phyloP scores from a whole-genome alignment of 164 flowering plant species.

The Chloranthus sessilifolius region DNA sequence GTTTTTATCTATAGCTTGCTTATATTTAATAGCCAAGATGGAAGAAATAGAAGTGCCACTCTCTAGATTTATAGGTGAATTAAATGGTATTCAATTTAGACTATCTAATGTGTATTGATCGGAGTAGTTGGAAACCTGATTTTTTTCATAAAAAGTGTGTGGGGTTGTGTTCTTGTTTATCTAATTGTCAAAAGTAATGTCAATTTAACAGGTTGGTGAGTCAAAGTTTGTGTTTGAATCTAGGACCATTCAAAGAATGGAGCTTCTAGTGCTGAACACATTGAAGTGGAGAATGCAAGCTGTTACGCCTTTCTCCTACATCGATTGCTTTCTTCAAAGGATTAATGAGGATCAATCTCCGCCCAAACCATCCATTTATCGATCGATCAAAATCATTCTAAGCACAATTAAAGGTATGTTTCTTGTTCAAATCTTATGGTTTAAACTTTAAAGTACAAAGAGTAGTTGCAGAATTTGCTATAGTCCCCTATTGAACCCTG shows the following conservation, averaged over 20 bases:
- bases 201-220: constrained; percentile 44
- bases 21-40: constrained; percentile 84
- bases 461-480: no score
- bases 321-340: constrained; percentile 53
- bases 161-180: background rate
- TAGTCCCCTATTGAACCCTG: no score
- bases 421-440: constrained; percentile 2
- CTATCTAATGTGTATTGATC: background rate
- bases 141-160: background rate
- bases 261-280: constrained; percentile 74
- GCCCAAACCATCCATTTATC: constrained; percentile 17
- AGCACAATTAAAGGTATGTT: constrained; percentile 40
- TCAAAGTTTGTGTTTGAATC: constrained; percentile 68
- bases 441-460: no score
- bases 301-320: constrained; percentile 69
- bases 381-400: constrained; percentile 39
- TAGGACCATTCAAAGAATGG: constrained; percentile 78
- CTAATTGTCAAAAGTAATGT: background rate
- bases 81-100: constrained; percentile 11
- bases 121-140: background rate
- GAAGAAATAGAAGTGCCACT: constrained; percentile 76
- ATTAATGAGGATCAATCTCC: constrained; percentile 34
- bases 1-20: constrained; percentile 67
- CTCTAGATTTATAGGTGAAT: constrained; percentile 73
- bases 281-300: constrained; percentile 84